Conservation (phyloP, 129 eudicot genomes). For the Flaveria trinervia region DNA sequence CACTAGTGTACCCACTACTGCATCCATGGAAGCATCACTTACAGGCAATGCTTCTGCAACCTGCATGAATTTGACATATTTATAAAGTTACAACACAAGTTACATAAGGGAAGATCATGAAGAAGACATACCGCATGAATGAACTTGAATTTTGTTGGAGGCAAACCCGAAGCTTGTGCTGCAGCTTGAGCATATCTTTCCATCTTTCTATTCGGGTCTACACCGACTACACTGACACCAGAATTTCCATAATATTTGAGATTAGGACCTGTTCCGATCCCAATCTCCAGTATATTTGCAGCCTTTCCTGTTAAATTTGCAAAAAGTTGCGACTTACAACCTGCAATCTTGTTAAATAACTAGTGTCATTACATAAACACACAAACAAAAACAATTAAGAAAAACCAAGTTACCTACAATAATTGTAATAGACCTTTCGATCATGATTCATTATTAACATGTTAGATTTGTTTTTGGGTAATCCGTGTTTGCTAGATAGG, state of each 20-base stretch:
- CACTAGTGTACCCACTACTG: slow-evolving; percentile 90
- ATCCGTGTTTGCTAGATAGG: background rate
- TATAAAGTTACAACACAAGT: background rate
- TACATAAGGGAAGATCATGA: background rate
- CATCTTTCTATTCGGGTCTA: slow-evolving; percentile 88
- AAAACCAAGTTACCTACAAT: slow-evolving; percentile 1
- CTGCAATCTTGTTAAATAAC: slow-evolving; percentile 67
- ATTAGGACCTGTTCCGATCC: slow-evolving; percentile 94
- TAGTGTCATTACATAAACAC: slow-evolving; percentile 26
- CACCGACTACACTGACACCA: slow-evolving; percentile 55
- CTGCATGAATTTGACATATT: slow-evolving; percentile 42
- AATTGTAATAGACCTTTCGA: background rate
- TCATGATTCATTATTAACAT: background rate
- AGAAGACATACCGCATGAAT: slow-evolving; percentile 60
- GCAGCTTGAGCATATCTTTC: slow-evolving; percentile 77
- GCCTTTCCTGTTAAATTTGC: slow-evolving; percentile 59
- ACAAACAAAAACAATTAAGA: background rate
- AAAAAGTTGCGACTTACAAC: slow-evolving; percentile 72
- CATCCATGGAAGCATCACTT: slow-evolving; percentile 83
- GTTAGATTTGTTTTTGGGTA: background rate
- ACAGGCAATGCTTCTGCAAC: slow-evolving; percentile 89
- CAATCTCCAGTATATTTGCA: slow-evolving; percentile 66
- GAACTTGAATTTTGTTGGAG: slow-evolving; percentile 56
- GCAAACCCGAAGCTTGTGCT: slow-evolving; percentile 60
- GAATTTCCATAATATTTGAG: slow-evolving; percentile 63